These are phyloP conservation scores for Candida sphagnicola DNA, from an alignment of 805 yeast species.

Conservation along the genomic window DNA sequence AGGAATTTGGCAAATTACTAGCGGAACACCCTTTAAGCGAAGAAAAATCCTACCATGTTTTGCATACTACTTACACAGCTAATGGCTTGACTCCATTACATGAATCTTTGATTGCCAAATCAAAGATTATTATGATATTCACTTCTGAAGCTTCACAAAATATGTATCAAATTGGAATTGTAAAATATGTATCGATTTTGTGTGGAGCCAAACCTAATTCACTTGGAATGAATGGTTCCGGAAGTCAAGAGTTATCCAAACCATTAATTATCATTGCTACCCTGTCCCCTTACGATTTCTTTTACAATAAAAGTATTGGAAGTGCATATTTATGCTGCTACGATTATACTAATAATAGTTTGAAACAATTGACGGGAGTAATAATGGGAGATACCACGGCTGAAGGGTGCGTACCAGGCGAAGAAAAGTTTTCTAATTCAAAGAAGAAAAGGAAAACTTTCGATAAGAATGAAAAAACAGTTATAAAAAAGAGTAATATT, in stretches of 20 bases:
- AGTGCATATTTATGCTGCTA: slow-evolving; percentile 57
- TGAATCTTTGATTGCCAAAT: slow-evolving; percentile 48
- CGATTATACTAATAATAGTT: slow-evolving; percentile 53
- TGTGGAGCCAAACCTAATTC: slow-evolving; percentile 45
- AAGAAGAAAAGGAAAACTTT: slow-evolving; percentile 19
- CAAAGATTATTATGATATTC: slow-evolving; percentile 48
- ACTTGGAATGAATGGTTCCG: slow-evolving; percentile 13
- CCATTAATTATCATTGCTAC: slow-evolving; percentile 60
- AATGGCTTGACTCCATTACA: slow-evolving; percentile 53
- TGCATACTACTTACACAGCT: slow-evolving; percentile 57
- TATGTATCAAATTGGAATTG: slow-evolving; percentile 58
- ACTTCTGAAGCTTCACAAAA: slow-evolving; percentile 58
- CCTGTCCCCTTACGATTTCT: slow-evolving; percentile 59
- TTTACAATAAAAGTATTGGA: slow-evolving; percentile 50
- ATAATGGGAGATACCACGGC: slow-evolving; percentile 53
- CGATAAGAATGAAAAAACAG: slow-evolving; percentile 9
- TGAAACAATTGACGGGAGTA: slow-evolving; percentile 46
- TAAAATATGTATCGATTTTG: slow-evolving; percentile 51
- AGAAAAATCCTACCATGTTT: slow-evolving; percentile 40
- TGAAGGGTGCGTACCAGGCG: slow-evolving; percentile 56
- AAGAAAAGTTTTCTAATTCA: slow-evolving; percentile 29
- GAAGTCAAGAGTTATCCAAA: slow-evolving; percentile 30
- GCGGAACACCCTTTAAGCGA: slow-evolving; percentile 29
- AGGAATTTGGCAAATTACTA: slow-evolving; percentile 46
- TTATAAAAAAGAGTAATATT: slow-evolving; percentile 10